phyloP scores from a whole-genome alignment of 345 rosid genomes.

The Erodium maritimum region DNA sequence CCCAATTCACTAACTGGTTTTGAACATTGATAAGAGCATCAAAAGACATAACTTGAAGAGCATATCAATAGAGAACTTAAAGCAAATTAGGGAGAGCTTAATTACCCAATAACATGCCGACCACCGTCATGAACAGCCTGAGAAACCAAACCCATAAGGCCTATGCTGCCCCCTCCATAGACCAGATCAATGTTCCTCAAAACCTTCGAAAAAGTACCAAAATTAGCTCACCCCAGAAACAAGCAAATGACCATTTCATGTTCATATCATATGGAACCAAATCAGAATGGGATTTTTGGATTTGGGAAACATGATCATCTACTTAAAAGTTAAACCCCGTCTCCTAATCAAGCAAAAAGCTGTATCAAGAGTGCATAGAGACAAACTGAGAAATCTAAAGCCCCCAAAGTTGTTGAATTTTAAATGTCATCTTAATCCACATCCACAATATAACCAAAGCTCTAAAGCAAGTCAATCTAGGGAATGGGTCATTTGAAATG shows the following conservation, averaged over 20 bases:
- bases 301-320: too few relatives aligned
- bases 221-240: slow-evolving; percentile 11
- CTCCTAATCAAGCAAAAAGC: too few relatives aligned
- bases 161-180: slow-evolving; percentile 99
- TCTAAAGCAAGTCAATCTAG: neutral
- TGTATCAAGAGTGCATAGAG: neutral
- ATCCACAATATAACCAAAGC: neutral
- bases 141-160: slow-evolving; percentile 96
- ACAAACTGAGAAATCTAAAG: neutral
- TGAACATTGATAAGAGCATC: neutral
- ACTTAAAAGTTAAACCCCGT: too few relatives aligned
- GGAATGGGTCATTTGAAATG: neutral
- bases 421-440: neutral
- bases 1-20: slow-evolving; percentile 3
- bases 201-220: slow-evolving; percentile 40
- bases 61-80: too few relatives aligned
- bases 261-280: neutral
- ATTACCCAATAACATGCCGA: slow-evolving; percentile 98
- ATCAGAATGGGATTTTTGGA: too few relatives aligned
- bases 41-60: too few relatives aligned
- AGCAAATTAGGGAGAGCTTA: slow-evolving; percentile 1
- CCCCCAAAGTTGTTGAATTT: neutral
- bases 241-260: neutral
- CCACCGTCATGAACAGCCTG: slow-evolving; percentile 99
- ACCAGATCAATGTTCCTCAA: slow-evolving; percentile 95